Base-by-base conservation (phyloP, 768 basidiomycete species). In the Mycena latifolia region DNA sequence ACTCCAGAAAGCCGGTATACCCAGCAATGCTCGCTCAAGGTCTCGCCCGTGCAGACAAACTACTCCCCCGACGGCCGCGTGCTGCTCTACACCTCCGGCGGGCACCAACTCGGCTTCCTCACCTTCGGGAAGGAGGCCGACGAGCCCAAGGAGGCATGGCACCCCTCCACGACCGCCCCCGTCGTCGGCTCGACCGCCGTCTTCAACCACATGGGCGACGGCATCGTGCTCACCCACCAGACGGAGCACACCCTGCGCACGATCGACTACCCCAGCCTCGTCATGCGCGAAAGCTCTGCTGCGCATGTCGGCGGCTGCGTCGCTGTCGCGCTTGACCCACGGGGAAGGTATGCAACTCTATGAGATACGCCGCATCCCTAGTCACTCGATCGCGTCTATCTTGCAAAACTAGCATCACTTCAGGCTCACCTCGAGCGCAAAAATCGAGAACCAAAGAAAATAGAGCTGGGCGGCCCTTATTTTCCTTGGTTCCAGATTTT, bases 251-350 rank as follows among this genome's bases (percentile, higher is more conserved):
- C 85, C 0, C 80, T 94, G 46, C 88, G 90, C 29, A 86, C 92
- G 11, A 77, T 92, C 73, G 88, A 91, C 67, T 92, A 88, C 69
- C 92, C 92, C 8, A 84, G 85, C 17, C 76, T 93, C 33, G 75
- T 80, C 5, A 69, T 89, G 20, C 79, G 87, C 33, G 89, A 91
- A 71, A 87, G 82, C 66, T 86, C 86, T 14, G 87, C 90, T 1
- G 92, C 92, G 15, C 93, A 94, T 72, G 91, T 93, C 3, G 91
- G 91, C 14, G 92, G 92, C n/a, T 92, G 92, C 69, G 80, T 88
- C 14, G 90, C 92, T 3, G 84, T 92, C 39, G 92, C 91, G 6
- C 78, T 93, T 39, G 92, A 94, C 76, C 93, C 93, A n/a, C 84
- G 92, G 24, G 92, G 92, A 76, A 84, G 86, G 90, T 20, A 46